Base-by-base conservation (phyloP, 2,329 filamentous ascomycete genomes). In the Scleromitrula shiraiana region DNA sequence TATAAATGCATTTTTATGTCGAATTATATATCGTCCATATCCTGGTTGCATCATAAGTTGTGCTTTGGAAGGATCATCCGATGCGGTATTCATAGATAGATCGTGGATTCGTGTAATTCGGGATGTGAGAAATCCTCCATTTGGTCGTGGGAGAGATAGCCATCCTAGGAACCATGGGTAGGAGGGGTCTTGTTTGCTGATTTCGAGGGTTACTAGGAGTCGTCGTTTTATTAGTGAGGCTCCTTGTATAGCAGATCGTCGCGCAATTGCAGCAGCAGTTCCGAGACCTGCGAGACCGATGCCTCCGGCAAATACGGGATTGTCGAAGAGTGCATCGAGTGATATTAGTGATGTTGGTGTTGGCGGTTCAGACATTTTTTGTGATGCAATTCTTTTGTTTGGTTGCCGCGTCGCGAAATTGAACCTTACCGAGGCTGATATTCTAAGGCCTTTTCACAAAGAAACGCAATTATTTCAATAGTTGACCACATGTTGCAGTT, bases 81-180 rank as follows among this genome's bases (percentile, higher is more conserved):
- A 79, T 29, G 68, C 71, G 43, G 73, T 84, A 50, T 69, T 72
- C 51, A 79, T 76, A 10, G 75, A 77, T 2, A 79, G 68, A 59
- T 82, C 75, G 56, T 80, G 76, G 56, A 80, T 74, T 57, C 77
- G 72, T 5, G 78, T 82, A 44, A 83, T 64, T 33, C 72, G 74
- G 24, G 70, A 75, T 17, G 74, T 73, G 29, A 83, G 22, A 19
- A 57, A 60, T 5, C 50, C 59, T 12, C 14, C 37, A 62, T 72
- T 67, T 46, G 81, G 76, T 43, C 89, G 87, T 55, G 88, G 88
- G 48, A 88, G 77, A 6, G 89, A 90, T 65, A 98, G 85, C 90
- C 93, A 98, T 55, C 90, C 83, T 8, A 98, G 75, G 35, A 98
- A 81, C 91, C 90, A 97, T 33, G 82, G 82, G 65, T 97, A 98